phyloP scores from a whole-genome alignment of 495 filamentous ascomycete species.

The Chaetomium fimeti region DNA sequence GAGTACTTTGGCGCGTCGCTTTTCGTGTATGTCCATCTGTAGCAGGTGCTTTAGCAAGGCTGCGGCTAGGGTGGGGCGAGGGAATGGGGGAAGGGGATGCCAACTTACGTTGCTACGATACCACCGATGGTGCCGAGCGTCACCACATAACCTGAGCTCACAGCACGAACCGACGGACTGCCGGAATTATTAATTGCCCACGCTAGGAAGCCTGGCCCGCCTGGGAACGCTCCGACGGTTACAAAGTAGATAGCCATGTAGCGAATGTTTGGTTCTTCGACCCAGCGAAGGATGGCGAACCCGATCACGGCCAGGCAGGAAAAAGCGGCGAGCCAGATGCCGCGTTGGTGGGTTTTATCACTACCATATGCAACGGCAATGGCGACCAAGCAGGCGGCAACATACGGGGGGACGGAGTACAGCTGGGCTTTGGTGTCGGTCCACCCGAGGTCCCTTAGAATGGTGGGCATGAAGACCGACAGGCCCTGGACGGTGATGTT shows the following conservation, averaged over 20 bases:
- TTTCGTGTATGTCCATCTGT: conserved; percentile 54
- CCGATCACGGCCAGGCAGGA: conserved; percentile 47
- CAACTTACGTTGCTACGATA: conserved; percentile 52
- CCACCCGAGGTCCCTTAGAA: conserved; percentile 50
- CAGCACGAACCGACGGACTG: conserved; percentile 56
- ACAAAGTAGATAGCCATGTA: conserved; percentile 52
- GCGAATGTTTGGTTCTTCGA: conserved; percentile 28
- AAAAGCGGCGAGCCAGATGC: conserved; percentile 54
- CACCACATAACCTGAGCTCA: conserved; percentile 54
- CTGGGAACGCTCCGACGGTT: conserved; percentile 52
- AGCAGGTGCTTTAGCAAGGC: neutral
- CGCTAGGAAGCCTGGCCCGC: conserved; percentile 54
- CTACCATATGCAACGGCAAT: conserved; percentile 57
- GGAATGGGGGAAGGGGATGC: neutral
- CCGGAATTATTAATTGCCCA: conserved; percentile 48
- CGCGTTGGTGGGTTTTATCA: conserved; percentile 60
- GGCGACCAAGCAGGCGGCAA: conserved; percentile 53
- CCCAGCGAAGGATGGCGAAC: conserved; percentile 40
- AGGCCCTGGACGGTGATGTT: conserved; percentile 54
- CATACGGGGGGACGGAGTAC: conserved; percentile 55
- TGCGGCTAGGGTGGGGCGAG: neutral
- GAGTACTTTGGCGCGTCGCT: conserved; percentile 51
- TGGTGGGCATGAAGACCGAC: conserved; percentile 53
- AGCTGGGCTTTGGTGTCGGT: conserved; percentile 46
- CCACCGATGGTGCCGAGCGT: conserved; percentile 56